Percentiles rank a stretch among this genome's conserved stretches.
phyloP scores from a whole-genome alignment of 164 flowering plant species.

The grape (Vitis vinifera) region ASM3070453v1 NC_081818.1:24690501-24691000 shows the following conservation, averaged over 20 bases:
- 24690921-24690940: constrained; percentile 63
- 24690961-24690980: constrained; percentile 9
- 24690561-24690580: background rate
- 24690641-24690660: constrained; percentile 56
- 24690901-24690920: constrained; percentile 42
- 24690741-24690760: constrained; percentile 55
- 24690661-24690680: constrained; percentile 60
- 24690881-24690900: constrained; percentile 45
- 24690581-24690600: background rate
- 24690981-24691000: background rate
- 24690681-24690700: constrained; percentile 69
- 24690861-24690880: constrained; percentile 50
- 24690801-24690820: constrained; percentile 73
- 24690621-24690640: constrained; percentile 59
- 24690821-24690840: constrained; percentile 43
- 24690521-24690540: constrained; percentile 65
- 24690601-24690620: background rate
- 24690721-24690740: constrained; percentile 50
- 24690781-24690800: constrained; percentile 55
- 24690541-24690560: constrained; percentile 2
- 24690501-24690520: constrained; percentile 60
- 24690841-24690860: constrained; percentile 28
- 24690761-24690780: constrained; percentile 71
- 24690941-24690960: constrained; percentile 60
- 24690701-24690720: constrained; percentile 35